phyloP scores from a whole-genome alignment of 208 protist species.

The Crithidia bombi region DNA sequence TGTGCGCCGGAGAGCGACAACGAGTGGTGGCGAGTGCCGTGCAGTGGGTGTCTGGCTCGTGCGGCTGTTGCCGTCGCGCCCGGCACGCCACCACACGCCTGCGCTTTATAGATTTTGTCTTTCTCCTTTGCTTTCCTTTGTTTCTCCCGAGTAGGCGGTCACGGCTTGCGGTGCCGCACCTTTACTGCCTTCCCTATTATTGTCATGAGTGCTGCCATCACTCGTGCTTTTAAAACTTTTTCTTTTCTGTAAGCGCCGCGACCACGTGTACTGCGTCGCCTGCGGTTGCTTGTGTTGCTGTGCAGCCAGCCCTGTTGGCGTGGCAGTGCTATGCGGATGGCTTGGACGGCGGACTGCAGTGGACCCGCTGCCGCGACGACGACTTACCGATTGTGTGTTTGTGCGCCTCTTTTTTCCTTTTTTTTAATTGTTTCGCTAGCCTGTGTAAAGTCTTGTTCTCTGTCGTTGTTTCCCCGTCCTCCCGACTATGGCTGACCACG shows the following conservation, averaged over 20 bases:
- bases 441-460: neutral
- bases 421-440: too few relatives aligned
- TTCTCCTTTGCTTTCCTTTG: neutral
- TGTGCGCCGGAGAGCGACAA: conserved; percentile 2
- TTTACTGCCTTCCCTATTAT: neutral
- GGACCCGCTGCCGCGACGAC: neutral
- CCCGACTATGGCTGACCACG: neutral
- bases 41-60: too few relatives aligned
- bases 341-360: neutral
- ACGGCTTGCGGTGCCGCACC: neutral
- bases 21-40: conserved; percentile 4
- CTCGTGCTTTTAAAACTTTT: neutral
- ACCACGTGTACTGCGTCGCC: neutral
- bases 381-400: neutral
- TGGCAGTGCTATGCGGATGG: neutral
- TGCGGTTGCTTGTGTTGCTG: neutral
- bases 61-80: too few relatives aligned
- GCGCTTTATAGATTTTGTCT: neutral
- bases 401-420: neutral
- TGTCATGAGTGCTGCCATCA: neutral
- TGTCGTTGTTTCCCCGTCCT: neutral
- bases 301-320: neutral
- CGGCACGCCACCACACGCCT: neutral
- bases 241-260: neutral
- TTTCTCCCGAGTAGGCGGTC: neutral